Evolutionary conservation across 768 basidiomycete genomes (phyloP), one percentile per base, ranked within the genome.

Genomic region (Termitomyces sp.): DNA sequence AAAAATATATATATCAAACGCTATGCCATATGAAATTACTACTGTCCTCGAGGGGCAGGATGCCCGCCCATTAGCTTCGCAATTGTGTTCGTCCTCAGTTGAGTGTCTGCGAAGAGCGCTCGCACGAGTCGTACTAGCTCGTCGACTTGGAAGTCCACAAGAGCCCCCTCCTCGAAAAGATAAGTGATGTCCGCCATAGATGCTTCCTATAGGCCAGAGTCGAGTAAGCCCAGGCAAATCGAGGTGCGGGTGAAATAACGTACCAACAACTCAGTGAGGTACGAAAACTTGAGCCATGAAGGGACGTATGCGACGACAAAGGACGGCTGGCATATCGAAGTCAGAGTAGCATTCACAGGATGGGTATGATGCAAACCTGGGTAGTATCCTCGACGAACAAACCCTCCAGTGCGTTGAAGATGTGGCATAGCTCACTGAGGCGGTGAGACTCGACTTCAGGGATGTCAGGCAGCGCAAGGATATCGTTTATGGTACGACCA

Each of bases 201-300:
- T 1, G 93, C 95, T 72, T 94, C 93, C 93, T 95, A 63, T 50
- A 71, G 16, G 32, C 48, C 22, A 36, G 8, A 8, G 43, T 22
- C 14, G 33, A 24, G 44, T 22, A 42, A 37, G 16, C 24, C 2
- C 45, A 34, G 26, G 26, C 18, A 18, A n/a, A 22, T 13, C n/a
- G 32, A 50, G 8, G 24, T 40, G 46, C 54, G n/a, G 61, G 51
- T 3, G 27, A 50, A 6, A n/a, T 5, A 18, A 79, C 89, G 46
- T 59, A 95, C 94, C 79, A 98, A 70, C 13, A 98, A 80, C 70
- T 97, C 95, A 2, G 92, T 92, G 5, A 97, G 79, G 71, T 98
- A 98, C 20, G 90, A 93, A 71, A 92, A 96, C 71, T 96, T 96
- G 64, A 97, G 78, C 95, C 95, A 98, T 13, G 85, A 87, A 1